These are phyloP conservation scores for Nicotiana attenuata DNA, from an alignment of 257 asterid genomes.

Conservation along the genomic window DNA sequence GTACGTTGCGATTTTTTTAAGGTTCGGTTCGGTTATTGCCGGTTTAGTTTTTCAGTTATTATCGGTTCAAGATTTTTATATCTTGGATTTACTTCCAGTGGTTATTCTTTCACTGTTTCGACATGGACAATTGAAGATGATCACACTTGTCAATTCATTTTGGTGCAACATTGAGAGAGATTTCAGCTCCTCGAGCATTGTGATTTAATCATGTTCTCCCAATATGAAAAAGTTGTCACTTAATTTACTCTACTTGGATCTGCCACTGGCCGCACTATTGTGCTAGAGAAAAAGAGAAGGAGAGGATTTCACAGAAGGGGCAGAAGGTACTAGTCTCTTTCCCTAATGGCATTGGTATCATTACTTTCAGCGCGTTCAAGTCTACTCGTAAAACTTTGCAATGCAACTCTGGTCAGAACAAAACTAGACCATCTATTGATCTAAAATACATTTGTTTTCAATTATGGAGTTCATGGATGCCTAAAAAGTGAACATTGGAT, in stretches of 20 bases:
- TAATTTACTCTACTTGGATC: not conserved
- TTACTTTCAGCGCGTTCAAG: not conserved
- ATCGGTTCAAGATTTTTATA: too few species aligned
- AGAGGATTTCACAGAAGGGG: not conserved
- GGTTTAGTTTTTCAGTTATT: too few species aligned
- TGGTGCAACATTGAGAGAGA: not conserved
- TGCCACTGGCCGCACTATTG: not conserved
- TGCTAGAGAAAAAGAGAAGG: not conserved
- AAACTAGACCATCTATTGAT: not conserved
- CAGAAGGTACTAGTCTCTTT: not conserved
- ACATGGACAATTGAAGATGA: too few species aligned
- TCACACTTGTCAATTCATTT: not conserved
- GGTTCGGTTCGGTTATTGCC: too few species aligned
- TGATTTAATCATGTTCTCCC: not conserved
- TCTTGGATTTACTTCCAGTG: too few species aligned
- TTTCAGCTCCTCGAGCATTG: not conserved
- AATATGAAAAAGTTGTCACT: not conserved
- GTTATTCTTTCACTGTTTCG: too few species aligned
- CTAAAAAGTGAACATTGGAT: too few species aligned
- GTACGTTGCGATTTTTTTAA: too few species aligned
- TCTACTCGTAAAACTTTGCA: slow-evolving; percentile 9
- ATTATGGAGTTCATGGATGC: too few species aligned
- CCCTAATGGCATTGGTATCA: not conserved
- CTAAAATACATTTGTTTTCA: not conserved
- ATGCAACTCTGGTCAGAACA: not conserved